These are phyloP conservation scores for Anethum foeniculum DNA, from an alignment of 140 eudicot genomes.

Conservation along the genomic window DNA sequence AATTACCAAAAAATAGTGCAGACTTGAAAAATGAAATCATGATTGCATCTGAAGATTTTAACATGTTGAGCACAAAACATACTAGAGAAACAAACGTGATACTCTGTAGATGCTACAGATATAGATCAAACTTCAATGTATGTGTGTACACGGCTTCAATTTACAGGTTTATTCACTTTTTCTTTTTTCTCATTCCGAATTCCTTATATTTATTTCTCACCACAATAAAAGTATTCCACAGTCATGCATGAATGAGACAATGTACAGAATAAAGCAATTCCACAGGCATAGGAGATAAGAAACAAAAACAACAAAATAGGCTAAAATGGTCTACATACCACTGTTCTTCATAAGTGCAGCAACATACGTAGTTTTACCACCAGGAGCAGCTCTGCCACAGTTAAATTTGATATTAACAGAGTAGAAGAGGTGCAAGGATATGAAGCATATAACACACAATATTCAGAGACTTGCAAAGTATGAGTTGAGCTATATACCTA, in stretches of 20 bases:
- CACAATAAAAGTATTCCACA: not conserved
- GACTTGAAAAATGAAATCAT: not conserved
- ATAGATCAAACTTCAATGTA: not conserved
- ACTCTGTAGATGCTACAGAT: not conserved
- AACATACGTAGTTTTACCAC: constrained; percentile 95
- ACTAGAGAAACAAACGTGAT: not conserved
- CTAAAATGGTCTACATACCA: constrained; percentile 32
- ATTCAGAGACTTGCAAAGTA: not conserved
- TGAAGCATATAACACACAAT: not conserved
- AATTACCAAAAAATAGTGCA: not conserved
- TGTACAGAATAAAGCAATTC: not conserved
- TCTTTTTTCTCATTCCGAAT: not conserved
- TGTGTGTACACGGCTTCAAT: not conserved
- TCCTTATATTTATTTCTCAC: not conserved
- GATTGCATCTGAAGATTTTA: not conserved
- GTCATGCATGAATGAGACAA: not conserved
- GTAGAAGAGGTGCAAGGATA: not conserved
- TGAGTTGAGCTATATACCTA: not conserved
- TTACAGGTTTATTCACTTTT: not conserved
- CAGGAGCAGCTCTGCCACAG: constrained; percentile 86
- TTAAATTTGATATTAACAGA: constrained; percentile 10
- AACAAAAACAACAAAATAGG: not conserved
- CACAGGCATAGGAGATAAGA: not conserved
- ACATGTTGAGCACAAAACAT: not conserved
- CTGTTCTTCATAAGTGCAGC: constrained; percentile 97